Evolutionary conservation across 768 basidiomycete species (phyloP), one percentile per base, ranked within the genome.

Genomic region (Pulveroboletus ravenelii): DNA sequence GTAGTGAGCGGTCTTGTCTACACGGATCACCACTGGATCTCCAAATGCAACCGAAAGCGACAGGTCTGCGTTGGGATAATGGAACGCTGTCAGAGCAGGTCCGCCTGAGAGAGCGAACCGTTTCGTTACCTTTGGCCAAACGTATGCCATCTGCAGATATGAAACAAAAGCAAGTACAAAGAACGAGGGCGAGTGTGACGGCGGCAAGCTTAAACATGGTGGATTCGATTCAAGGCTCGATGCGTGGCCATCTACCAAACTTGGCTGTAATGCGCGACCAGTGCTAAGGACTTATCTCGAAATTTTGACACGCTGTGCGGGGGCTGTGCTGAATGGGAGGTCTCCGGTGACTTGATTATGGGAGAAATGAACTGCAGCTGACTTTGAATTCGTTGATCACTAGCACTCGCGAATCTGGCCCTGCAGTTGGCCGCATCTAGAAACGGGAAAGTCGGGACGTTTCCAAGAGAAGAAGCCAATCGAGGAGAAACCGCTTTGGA

Each of bases 1-100:
- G 34, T 55, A 55, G 35, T 55, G 53, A 4, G 53, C 18, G 8
- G 54, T 54, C 37, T 44, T 55, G 32, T 55, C 54, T 1, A 55
- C 47, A 29, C 52, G 54, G 10, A 55, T 55, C 3, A 39, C 35
- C 7, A 35, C 35, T 9, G 35, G 35, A 12, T 35, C 35, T 9
- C 35, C 35, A 35, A 35, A 55, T 12, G 15, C 14, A 23, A 55
- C 43, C 10, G 47, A 54, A 6, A 55, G 42, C 10, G 54, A 55
- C 17, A 54, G 20, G n/a, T 55, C 54, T 55, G 44, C 9, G 13
- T 35, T 38, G 5, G n/a, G 27, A 25, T 1, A 15, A 27, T 1
- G 34, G 2, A 10, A 7, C 6, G 13, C 12, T 13, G 23, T 54
- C 10, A 53, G 51, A 42, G 18, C 3, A 2, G 5, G 14, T 20